Conservation (phyloP, 2,329 filamentous ascomycete species). For the Penicillium occitanis region DNA sequence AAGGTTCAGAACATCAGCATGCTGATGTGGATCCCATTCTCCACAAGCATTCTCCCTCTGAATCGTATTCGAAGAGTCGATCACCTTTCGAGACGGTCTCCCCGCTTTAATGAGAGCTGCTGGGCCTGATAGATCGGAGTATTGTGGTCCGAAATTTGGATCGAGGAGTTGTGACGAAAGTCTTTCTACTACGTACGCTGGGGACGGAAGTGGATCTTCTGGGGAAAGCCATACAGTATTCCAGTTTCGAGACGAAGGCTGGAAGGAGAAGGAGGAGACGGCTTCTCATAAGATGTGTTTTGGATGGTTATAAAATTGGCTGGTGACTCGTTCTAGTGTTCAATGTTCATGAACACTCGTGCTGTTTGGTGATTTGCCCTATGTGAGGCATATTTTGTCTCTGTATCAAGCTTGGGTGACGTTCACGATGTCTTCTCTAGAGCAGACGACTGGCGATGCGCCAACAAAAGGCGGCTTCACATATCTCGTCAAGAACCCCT, state of each 20-base stretch:
- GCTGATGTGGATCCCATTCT: background rate
- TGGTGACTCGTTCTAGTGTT: background rate
- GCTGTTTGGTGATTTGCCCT: background rate
- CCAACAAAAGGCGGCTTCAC: conserved; percentile 28
- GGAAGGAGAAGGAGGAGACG: background rate
- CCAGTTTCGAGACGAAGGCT: background rate
- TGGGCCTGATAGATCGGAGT: background rate
- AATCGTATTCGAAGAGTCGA: background rate
- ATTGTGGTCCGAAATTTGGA: background rate
- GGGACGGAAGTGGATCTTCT: background rate
- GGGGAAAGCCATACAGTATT: background rate
- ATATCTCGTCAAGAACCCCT: conserved; percentile 43
- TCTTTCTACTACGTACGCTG: background rate
- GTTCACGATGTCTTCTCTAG: conserved; percentile 24
- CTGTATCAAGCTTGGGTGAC: background rate
- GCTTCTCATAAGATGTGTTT: background rate
- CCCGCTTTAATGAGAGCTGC: background rate
- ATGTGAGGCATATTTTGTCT: background rate
- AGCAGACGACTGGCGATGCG: conserved; percentile 17
- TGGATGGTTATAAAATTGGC: background rate
- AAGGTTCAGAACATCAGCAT: background rate
- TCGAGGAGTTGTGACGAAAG: background rate
- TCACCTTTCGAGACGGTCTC: background rate
- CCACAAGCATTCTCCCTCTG: background rate
- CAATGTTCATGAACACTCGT: background rate